Conservation (phyloP, 805 yeast species). For the Candida chilensis region DNA sequence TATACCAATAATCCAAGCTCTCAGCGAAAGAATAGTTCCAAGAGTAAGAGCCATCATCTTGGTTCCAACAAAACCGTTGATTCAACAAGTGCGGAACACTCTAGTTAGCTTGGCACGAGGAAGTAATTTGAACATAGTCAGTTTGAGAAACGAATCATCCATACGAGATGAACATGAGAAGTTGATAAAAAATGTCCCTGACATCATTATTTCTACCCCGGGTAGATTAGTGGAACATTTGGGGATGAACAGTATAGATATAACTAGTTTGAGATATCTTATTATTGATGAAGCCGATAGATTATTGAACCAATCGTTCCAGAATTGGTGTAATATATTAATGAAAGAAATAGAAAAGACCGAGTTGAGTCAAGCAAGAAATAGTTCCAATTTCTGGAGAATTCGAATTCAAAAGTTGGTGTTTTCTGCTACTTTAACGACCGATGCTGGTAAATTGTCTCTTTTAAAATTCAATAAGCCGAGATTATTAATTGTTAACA, state of each 20-base stretch:
- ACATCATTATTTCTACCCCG: constrained; percentile 64
- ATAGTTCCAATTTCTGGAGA: constrained; percentile 21
- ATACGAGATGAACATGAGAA: constrained; percentile 57
- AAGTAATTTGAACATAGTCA: constrained; percentile 52
- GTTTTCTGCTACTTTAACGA: constrained; percentile 89
- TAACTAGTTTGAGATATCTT: constrained; percentile 49
- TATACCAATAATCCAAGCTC: constrained; percentile 70
- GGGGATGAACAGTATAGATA: constrained; percentile 23
- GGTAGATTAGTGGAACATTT: constrained; percentile 80
- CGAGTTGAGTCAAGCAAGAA: constrained; percentile 9
- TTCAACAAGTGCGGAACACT: constrained; percentile 70
- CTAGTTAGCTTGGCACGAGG: constrained; percentile 55
- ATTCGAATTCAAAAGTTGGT: constrained; percentile 51
- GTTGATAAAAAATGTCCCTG: constrained; percentile 43
- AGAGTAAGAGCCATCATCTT: constrained; percentile 66
- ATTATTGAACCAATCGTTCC: constrained; percentile 79
- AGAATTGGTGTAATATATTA: constrained; percentile 76
- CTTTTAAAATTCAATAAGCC: constrained; percentile 63
- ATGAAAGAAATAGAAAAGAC: constrained; percentile 23
- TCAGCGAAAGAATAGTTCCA: constrained; percentile 59
- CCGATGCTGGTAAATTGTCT: constrained; percentile 83
- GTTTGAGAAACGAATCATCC: constrained; percentile 42
- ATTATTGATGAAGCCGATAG: constrained; percentile 81
- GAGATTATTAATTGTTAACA: constrained; percentile 66
- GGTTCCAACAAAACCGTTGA: constrained; percentile 86